These are phyloP conservation scores for Mucor piriformis DNA, from an alignment of 371 early-diverging fungal species.

Conservation along the genomic window DNA sequence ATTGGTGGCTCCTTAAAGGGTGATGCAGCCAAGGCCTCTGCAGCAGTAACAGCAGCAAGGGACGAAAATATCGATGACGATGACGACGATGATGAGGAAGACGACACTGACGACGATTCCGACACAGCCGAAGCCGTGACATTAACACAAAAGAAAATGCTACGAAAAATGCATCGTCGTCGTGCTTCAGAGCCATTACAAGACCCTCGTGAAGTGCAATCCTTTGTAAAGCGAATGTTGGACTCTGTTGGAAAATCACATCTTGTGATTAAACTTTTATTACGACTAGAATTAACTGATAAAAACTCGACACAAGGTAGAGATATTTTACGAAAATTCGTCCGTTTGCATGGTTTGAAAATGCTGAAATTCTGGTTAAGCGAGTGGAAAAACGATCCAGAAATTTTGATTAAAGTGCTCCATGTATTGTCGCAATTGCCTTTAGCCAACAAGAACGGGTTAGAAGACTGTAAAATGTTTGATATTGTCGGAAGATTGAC, in stretches of 20 bases:
- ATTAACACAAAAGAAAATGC: conserved; percentile 32
- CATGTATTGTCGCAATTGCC: conserved; percentile 41
- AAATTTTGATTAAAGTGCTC: conserved; percentile 31
- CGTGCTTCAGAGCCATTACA: conserved; percentile 37
- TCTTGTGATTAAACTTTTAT: conserved; percentile 46
- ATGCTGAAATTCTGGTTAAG: conserved; percentile 47
- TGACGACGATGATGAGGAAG: conserved; percentile 21
- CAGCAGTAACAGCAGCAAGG: background rate
- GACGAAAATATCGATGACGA: conserved; percentile 10
- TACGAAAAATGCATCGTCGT: conserved; percentile 16
- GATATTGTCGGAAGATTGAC: conserved; percentile 52
- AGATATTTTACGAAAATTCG: conserved; percentile 32
- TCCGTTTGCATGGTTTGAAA: conserved; percentile 41
- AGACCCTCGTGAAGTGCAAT: conserved; percentile 59
- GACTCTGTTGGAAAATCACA: conserved; percentile 56
- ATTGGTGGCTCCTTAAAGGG: conserved; percentile 72
- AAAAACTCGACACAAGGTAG: conserved; percentile 22
- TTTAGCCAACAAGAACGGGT: conserved; percentile 67
- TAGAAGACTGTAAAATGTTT: conserved; percentile 68
- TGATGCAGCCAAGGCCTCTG: conserved; percentile 14
- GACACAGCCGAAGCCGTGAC: conserved; percentile 26
- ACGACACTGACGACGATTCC: conserved; percentile 38
- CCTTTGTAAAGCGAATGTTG: conserved; percentile 66
- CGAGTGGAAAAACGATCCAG: conserved; percentile 40
- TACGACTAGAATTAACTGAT: conserved; percentile 34